phyloP scores from a whole-genome alignment of 192 early-diverging fungal species.

The Coemansia brasiliensis region DNA sequence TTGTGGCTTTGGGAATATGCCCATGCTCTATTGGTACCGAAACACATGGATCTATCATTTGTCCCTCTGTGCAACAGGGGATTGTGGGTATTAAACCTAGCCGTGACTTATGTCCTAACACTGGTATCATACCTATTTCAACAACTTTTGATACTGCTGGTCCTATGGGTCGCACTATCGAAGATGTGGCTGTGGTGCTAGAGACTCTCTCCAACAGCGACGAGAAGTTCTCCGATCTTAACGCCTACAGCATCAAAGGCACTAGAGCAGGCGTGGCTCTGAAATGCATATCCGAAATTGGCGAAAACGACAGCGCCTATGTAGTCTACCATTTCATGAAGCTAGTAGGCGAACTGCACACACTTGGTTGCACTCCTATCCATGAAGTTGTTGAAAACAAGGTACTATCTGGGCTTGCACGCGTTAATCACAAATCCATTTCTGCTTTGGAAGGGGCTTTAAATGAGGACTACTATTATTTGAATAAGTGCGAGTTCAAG shows the following conservation, averaged over 20 bases:
- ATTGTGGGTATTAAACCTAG: constrained; percentile 10
- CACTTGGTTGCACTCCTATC: too few relatives aligned
- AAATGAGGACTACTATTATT: neutral
- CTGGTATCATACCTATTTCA: constrained; percentile 12
- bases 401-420: too few relatives aligned
- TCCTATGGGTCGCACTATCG: constrained; percentile 6
- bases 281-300: neutral
- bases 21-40: constrained; percentile 2
- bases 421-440: too few relatives aligned
- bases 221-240: neutral
- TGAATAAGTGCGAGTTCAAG: neutral
- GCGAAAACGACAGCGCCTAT: constrained; percentile 7
- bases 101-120: constrained; percentile 6
- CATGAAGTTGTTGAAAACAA: too few relatives aligned
- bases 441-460: too few relatives aligned
- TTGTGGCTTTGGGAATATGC: constrained; percentile 4
- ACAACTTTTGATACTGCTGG: constrained; percentile 8
- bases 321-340: neutral
- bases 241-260: constrained; percentile 7
- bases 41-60: constrained; percentile 5
- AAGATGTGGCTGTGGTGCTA: constrained; percentile 7
- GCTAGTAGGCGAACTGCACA: neutral
- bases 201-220: neutral
- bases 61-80: constrained; percentile 1
- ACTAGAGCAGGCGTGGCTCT: constrained; percentile 6